These are phyloP conservation scores for Eremochloa ophiuroides DNA, from an alignment of 176 grass and related monocot genomes.

Conservation along the genomic window DNA sequence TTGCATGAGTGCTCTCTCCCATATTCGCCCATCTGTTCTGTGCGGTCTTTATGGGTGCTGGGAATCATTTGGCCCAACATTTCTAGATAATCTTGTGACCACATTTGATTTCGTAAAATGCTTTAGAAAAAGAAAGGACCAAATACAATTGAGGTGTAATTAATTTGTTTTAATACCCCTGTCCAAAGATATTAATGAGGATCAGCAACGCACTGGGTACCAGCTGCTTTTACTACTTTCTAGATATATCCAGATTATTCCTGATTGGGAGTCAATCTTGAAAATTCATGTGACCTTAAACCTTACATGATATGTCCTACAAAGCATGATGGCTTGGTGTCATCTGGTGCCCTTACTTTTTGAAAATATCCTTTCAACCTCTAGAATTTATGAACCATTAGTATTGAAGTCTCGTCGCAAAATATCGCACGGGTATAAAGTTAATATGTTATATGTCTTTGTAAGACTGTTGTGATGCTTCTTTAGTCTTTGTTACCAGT, in stretches of 20 bases:
- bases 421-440: neutral
- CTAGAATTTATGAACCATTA: neutral
- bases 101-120: neutral
- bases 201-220: neutral
- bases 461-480: neutral
- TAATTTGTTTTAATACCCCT: neutral
- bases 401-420: neutral
- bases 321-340: neutral
- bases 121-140: neutral
- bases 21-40: neutral
- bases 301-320: neutral
- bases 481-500: neutral
- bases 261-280: neutral
- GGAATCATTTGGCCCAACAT: neutral
- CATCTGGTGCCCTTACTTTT: neutral
- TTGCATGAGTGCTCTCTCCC: neutral
- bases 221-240: neutral
- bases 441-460: neutral
- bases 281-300: neutral
- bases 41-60: neutral
- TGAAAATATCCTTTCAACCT: neutral
- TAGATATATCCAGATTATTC: neutral
- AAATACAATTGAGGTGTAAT: neutral
- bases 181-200: neutral
- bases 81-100: neutral